These are phyloP conservation scores for Phascolomyces articulosus DNA, from an alignment of 371 early-diverging fungal species.

Conservation along the genomic window DNA sequence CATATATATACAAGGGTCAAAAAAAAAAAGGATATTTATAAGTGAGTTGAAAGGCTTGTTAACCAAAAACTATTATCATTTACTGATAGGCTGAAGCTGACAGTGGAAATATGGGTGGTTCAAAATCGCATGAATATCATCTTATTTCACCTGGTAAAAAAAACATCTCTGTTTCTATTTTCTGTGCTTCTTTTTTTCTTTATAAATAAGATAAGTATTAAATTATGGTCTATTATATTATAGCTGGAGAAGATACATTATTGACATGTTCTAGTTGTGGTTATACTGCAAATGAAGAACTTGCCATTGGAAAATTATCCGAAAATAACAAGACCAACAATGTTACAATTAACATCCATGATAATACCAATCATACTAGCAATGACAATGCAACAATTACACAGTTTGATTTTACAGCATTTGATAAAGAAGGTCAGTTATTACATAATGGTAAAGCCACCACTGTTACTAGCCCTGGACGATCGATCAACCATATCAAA, in stretches of 20 bases:
- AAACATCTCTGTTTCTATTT: background rate
- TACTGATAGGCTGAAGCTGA: constrained; percentile 84
- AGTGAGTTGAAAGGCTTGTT: no score
- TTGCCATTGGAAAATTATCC: constrained; percentile 41
- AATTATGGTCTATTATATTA: background rate
- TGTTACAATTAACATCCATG: background rate
- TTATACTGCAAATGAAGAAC: constrained; percentile 84
- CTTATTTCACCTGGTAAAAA: constrained; percentile 64
- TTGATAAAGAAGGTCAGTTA: constrained; percentile 10
- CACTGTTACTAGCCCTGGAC: constrained; percentile 21
- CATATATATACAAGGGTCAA: background rate
- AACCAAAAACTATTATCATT: background rate
- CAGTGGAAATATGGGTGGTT: constrained; percentile 91
- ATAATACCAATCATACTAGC: background rate
- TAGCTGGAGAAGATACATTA: constrained; percentile 84
- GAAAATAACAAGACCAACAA: constrained; percentile 4
- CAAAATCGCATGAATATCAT: constrained; percentile 89
- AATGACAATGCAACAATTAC: constrained; percentile 4
- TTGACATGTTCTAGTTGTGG: constrained; percentile 72
- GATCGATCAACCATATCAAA: constrained; percentile 34
- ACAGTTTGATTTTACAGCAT: background rate
- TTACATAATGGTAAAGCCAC: constrained; percentile 20
- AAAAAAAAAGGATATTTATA: background rate
- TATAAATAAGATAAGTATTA: background rate
- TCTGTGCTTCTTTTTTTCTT: background rate